phyloP scores from a whole-genome alignment of 106 monocot species.

The Apostasia ramifera region DNA sequence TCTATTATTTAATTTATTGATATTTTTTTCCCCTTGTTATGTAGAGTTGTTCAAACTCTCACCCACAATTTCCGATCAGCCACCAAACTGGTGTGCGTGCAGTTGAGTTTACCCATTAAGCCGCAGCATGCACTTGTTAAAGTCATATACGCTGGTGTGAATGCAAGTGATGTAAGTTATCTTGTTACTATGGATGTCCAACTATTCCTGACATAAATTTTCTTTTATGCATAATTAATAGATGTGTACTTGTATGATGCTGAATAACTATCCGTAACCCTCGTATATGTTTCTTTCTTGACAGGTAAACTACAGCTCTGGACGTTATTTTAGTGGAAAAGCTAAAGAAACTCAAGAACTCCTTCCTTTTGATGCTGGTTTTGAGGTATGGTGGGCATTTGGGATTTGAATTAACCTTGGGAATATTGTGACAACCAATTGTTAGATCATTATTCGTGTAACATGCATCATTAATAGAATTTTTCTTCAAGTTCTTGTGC shows the following conservation, averaged over 20 bases:
- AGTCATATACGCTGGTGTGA: constrained; percentile 95
- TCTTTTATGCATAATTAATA: background rate
- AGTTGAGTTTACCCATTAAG: constrained; percentile 61
- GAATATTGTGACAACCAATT: no score
- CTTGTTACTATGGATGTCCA: background rate
- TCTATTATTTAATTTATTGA: no score
- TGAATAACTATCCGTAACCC: background rate
- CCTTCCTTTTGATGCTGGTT: constrained; percentile 96
- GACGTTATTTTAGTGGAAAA: constrained; percentile 70
- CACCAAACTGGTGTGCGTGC: constrained; percentile 49
- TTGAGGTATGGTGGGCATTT: constrained; percentile 59
- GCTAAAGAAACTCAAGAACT: constrained; percentile 31
- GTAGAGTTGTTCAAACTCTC: constrained; percentile 79
- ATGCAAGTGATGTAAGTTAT: constrained; percentile 97
- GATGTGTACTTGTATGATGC: background rate
- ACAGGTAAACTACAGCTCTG: constrained; percentile 96
- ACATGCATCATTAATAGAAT: no score
- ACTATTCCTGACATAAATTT: background rate
- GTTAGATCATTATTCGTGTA: no score
- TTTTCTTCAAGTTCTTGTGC: no score
- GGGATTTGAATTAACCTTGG: background rate
- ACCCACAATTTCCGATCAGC: constrained; percentile 78
- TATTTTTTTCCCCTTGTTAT: background rate
- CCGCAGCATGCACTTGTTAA: constrained; percentile 76
- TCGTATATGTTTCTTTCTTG: constrained; percentile 11